Evolutionary conservation across 768 basidiomycete species (phyloP).

Genomic region (Daedaleopsis nitida): DNA sequence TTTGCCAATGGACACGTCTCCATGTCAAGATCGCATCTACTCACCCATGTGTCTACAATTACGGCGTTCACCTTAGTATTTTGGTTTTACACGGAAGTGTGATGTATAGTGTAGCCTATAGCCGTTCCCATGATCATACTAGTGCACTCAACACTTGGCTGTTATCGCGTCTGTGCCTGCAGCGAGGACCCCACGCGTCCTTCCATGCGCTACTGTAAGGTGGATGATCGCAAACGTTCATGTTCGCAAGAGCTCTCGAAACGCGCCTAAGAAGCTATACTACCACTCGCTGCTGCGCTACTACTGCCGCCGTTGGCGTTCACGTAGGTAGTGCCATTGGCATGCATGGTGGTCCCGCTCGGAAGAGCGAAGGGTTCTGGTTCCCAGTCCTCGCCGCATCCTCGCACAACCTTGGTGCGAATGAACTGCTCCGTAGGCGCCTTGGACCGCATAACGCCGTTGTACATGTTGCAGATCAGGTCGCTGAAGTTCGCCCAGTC

Average conservation of each 20-base stretch:
- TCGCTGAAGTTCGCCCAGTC: slow-evolving; percentile 70
- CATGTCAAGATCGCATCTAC: slow-evolving; percentile 2
- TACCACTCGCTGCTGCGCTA: not conserved
- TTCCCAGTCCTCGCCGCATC: slow-evolving; percentile 20
- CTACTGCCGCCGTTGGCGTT: not conserved
- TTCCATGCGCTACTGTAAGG: not conserved
- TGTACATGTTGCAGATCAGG: slow-evolving; percentile 20
- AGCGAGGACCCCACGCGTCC: not conserved
- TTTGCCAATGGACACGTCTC: not conserved
- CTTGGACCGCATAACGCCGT: slow-evolving; percentile 11
- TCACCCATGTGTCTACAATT: not conserved
- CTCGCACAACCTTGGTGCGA: slow-evolving; percentile 20
- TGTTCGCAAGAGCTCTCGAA: not conserved
- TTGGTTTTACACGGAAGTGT: not conserved
- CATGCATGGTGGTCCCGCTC: not conserved
- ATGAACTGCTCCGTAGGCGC: slow-evolving; percentile 23
- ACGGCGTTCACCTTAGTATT: slow-evolving; percentile 3
- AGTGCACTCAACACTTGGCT: not conserved
- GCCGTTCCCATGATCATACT: not conserved
- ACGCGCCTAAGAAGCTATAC: not conserved
- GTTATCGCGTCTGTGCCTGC: not conserved
- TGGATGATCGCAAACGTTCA: not conserved
- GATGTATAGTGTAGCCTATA: slow-evolving; percentile 11
- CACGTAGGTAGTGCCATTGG: not conserved
- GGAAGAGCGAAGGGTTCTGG: not conserved